Conservation (phyloP, 2,329 filamentous ascomycete species). For the Neocucurbitaria cava region DNA sequence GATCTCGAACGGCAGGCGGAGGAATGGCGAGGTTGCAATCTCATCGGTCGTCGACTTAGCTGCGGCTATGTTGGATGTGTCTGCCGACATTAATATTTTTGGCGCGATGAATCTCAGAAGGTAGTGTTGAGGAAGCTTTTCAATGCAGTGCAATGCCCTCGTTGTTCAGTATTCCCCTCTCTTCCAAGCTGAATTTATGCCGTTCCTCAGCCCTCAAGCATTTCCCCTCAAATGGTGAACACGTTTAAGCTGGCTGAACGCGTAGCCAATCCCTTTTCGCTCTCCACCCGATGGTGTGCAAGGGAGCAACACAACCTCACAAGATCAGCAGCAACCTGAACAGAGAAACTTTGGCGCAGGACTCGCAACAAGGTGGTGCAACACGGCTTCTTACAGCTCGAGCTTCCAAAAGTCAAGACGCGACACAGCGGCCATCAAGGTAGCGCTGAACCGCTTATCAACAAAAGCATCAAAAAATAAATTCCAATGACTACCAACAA, state of each 20-base stretch:
- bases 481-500: neutral
- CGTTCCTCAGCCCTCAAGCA: neutral
- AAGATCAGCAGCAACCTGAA: conserved; percentile 1
- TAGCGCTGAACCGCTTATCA: conserved; percentile 17
- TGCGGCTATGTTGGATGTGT: conserved; percentile 11
- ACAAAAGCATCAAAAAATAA: conserved; percentile 15
- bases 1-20: conserved; percentile 56
- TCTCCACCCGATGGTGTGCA: neutral
- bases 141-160: neutral
- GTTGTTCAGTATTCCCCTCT: neutral
- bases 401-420: neutral
- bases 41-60: neutral
- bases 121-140: neutral
- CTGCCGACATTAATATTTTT: neutral
- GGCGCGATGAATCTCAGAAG: neutral
- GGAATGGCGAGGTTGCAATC: conserved; percentile 41
- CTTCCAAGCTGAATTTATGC: neutral
- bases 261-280: neutral
- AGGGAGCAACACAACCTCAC: conserved; percentile 8
- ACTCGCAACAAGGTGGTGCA: conserved; percentile 6
- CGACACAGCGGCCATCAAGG: conserved; percentile 21
- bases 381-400: conserved; percentile 14
- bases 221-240: neutral
- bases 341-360: neutral
- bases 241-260: neutral